Base-by-base conservation (phyloP, 2,329 filamentous ascomycete genomes). In the Penicillium brasilianum region DNA sequence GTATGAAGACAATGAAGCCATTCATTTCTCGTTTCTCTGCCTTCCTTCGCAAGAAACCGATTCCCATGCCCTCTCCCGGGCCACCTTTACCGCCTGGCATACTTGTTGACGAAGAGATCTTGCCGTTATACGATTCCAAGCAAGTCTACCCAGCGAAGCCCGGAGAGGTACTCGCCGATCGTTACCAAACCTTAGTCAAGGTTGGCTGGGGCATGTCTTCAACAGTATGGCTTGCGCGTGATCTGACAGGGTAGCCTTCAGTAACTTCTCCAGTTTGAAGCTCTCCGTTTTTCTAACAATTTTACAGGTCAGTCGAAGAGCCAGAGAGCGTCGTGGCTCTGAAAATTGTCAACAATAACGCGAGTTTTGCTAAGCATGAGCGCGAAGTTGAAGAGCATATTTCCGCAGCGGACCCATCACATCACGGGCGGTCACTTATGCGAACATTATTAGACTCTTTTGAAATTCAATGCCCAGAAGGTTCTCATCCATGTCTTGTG, bases 401-500 rank as follows among this genome's bases (percentile, higher is more conserved):
- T 56, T 66, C 71, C 32, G 66, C 59, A 1, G 69, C 68, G 62
- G 68, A 77, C 53, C 68, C 71, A 50, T 69, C 69, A 55, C 73
- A 79, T 67, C 68, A 67, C 5, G 75, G 78, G 36, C 71, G 69
- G 43, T 68, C 61, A 39, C 66, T 76, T 64, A 68, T 80, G 10
- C 68, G 76, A 61, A 76, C 70, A 61, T 68, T 72, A 46, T 44
- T 75, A 56, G 74, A 78, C 57, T 73, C 64, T 30, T 79, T 79
- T 61, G 65, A 74, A 59, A 57, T 78, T 50, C 59, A 66, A 49
- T 63, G 69, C 9, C 69, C 69, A 58, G 58, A 73, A 62, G 72
- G 75, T 50, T 67, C 67, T 52, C 63, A 80, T 66, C 60, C 66
- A 7, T 79, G 77, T 66, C 73, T 80, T 63, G 75, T 76, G 9